These are phyloP conservation scores for Postia placenta DNA, from an alignment of 768 basidiomycete genomes.

Conservation along the genomic window DNA sequence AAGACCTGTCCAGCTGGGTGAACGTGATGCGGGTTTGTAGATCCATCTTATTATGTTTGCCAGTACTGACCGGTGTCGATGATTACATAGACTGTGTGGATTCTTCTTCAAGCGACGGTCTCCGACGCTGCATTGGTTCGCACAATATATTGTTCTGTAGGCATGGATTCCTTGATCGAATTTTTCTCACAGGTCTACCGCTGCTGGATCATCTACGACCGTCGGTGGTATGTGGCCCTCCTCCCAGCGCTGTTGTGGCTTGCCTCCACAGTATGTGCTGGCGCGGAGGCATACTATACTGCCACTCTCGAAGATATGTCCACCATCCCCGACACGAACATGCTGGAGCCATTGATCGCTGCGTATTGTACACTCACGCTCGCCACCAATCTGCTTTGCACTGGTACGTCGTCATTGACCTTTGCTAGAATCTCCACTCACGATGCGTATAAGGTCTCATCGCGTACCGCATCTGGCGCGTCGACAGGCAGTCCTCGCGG, in stretches of 20 bases:
- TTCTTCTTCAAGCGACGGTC: neutral
- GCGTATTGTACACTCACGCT: neutral
- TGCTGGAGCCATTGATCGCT: neutral
- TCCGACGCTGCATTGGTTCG: neutral
- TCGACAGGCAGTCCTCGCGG: neutral
- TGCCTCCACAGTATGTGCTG: neutral
- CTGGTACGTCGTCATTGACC: neutral
- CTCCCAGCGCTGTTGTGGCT: neutral
- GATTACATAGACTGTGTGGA: neutral
- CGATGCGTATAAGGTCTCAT: neutral
- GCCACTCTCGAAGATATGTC: neutral
- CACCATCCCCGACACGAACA: neutral
- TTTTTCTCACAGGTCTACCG: slow-evolving; percentile 4
- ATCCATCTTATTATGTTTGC: too few relatives aligned
- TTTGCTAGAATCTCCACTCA: neutral
- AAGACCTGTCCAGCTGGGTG: slow-evolving; percentile 3
- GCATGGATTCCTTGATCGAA: too few relatives aligned
- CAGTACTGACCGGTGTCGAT: neutral
- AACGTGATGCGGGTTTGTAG: slow-evolving; percentile 2
- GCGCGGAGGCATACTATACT: neutral
- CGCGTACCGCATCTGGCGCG: neutral
- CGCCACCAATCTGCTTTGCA: neutral
- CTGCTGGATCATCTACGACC: neutral
- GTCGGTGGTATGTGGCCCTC: neutral
- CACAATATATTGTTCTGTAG: too few relatives aligned